Evolutionary conservation across 352 stramenopile species (phyloP).

Genomic region (Phytopythium chamaehyphon): DNA sequence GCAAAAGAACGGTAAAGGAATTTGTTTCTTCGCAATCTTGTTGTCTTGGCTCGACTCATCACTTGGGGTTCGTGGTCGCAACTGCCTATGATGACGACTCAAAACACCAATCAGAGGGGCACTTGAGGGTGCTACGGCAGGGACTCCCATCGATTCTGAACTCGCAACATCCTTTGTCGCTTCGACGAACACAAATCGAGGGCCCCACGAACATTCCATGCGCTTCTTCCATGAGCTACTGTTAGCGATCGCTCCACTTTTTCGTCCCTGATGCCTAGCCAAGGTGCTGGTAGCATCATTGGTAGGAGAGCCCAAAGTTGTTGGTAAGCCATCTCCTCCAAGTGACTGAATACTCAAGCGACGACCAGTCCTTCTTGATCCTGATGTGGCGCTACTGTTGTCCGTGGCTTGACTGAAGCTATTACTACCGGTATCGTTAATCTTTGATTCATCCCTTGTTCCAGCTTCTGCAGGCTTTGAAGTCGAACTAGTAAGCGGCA

Average conservation of each 20-base stretch:
- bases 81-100: no score
- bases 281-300: neutral
- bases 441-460: neutral
- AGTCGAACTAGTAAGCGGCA: constrained; percentile 43
- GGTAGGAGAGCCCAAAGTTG: neutral
- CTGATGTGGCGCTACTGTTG: neutral
- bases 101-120: no score
- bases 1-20: constrained; percentile 42
- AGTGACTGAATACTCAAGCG: constrained; percentile 2
- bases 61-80: no score
- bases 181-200: constrained; percentile 43
- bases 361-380: neutral
- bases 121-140: no score
- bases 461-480: neutral
- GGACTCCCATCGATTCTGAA: no score
- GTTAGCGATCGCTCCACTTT: neutral
- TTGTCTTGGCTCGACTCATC: no score
- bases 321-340: neutral
- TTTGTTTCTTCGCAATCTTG: constrained; percentile 11
- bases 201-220: constrained; percentile 52
- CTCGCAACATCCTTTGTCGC: constrained; percentile 2
- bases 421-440: neutral
- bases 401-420: neutral
- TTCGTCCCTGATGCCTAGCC: neutral
- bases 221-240: constrained; percentile 53